Conservation (phyloP, 1,139 yeast species). For the Pichia sp. region DNA sequence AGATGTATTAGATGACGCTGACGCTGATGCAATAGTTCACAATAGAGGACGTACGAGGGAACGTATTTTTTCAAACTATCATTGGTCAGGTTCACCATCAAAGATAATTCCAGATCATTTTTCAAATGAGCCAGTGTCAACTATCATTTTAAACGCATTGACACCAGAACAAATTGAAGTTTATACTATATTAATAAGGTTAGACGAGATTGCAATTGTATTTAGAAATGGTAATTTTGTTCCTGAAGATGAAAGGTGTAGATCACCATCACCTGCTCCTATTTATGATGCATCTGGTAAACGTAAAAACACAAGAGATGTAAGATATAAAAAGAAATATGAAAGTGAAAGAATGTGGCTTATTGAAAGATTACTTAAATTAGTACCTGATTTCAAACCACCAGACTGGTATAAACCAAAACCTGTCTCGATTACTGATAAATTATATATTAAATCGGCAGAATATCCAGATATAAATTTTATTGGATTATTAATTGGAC, state of each 20-base stretch:
- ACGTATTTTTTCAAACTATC: neutral
- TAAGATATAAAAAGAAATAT: constrained; percentile 50
- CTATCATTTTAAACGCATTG: constrained; percentile 33
- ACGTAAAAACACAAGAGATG: constrained; percentile 79
- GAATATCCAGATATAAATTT: constrained; percentile 92
- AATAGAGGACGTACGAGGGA: neutral
- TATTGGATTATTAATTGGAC: constrained; percentile 87
- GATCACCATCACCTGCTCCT: constrained; percentile 93
- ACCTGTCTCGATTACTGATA: constrained; percentile 64
- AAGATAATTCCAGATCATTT: constrained; percentile 30
- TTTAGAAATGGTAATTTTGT: constrained; percentile 43
- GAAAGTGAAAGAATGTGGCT: constrained; percentile 77
- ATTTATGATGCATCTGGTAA: constrained; percentile 77
- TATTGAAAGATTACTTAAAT: constrained; percentile 65
- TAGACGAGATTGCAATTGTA: constrained; percentile 71
- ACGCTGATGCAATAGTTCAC: no score
- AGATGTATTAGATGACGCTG: no score
- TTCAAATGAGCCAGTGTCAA: no score
- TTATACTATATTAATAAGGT: constrained; percentile 65
- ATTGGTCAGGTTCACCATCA: constrained; percentile 40
- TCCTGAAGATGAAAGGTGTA: constrained; percentile 23
- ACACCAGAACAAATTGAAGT: constrained; percentile 87
- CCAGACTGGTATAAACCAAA: constrained; percentile 66
- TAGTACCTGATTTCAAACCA: constrained; percentile 73
- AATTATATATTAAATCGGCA: constrained; percentile 75